Conservation (phyloP, 257 asterid species). For the Paulownia fortunei region DNA sequence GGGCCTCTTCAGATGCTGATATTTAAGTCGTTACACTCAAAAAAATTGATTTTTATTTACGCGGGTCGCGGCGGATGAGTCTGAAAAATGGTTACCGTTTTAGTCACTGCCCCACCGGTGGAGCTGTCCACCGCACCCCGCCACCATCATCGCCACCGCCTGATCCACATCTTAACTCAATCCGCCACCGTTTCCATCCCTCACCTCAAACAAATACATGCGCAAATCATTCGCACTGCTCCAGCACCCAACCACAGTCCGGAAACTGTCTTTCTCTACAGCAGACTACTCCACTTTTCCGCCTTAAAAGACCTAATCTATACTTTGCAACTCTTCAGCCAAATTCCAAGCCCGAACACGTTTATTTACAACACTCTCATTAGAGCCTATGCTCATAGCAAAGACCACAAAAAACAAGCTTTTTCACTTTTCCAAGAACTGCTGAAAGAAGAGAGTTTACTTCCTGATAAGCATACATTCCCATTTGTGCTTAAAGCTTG, state of each 20-base stretch:
- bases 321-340: slow-evolving; percentile 46
- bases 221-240: slow-evolving; percentile 57
- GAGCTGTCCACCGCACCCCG: slow-evolving; percentile 34
- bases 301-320: slow-evolving; percentile 57
- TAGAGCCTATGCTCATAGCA: slow-evolving; percentile 67
- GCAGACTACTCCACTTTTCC: slow-evolving; percentile 57
- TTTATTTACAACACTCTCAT: slow-evolving; percentile 71
- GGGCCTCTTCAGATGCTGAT: neutral
- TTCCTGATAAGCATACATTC: slow-evolving; percentile 81
- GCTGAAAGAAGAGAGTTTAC: slow-evolving; percentile 39
- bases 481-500: slow-evolving; percentile 80
- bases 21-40: neutral
- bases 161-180: slow-evolving; percentile 51
- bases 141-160: slow-evolving; percentile 45
- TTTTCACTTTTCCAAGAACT: slow-evolving; percentile 50
- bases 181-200: slow-evolving; percentile 60
- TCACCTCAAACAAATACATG: slow-evolving; percentile 73
- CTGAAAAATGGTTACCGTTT: slow-evolving; percentile 37
- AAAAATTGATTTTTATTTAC: neutral
- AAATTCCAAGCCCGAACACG: slow-evolving; percentile 50
- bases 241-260: slow-evolving; percentile 40
- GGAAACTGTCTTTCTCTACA: slow-evolving; percentile 47
- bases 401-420: slow-evolving; percentile 48
- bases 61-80: neutral
- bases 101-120: slow-evolving; percentile 42